Conservation (phyloP, 176 grass and related monocot genomes). For the Raddia guianensis region DNA sequence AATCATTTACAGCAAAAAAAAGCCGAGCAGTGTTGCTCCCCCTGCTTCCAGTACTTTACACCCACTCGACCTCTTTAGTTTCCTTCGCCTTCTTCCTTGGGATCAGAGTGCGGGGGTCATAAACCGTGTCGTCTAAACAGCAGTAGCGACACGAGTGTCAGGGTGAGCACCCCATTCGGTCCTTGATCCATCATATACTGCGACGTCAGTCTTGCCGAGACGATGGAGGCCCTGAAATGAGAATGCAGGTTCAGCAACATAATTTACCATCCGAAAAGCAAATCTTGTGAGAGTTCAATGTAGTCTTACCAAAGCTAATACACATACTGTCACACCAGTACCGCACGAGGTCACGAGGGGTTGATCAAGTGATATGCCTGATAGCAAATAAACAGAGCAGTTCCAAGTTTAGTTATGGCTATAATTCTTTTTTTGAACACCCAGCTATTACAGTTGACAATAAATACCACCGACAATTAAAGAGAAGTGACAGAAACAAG, state of each 20-base stretch:
- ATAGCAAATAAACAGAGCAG: conserved; percentile 19
- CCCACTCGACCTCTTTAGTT: neutral
- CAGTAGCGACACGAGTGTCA: conserved; percentile 64
- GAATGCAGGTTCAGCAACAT: conserved; percentile 3
- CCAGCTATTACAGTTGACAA: neutral
- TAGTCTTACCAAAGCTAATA: conserved; percentile 73
- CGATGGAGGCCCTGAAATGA: conserved; percentile 71
- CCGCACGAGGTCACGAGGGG: conserved; percentile 76
- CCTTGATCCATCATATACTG: conserved; percentile 89
- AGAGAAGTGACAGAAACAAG: neutral
- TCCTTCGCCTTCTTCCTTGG: neutral
- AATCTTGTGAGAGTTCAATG: neutral
- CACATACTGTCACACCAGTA: conserved; percentile 94
- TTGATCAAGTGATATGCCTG: conserved; percentile 83
- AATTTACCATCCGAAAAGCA: neutral
- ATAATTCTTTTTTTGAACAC: conserved; percentile 7
- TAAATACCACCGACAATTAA: neutral
- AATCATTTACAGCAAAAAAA: conserved; percentile 41
- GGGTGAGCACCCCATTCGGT: conserved; percentile 78
- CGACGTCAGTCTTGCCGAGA: conserved; percentile 71
- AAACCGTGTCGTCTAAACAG: conserved; percentile 27
- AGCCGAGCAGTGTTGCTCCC: conserved; percentile 12
- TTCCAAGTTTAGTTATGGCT: neutral
- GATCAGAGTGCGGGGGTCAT: neutral
- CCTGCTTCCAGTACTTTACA: neutral